Base-by-base conservation (phyloP, 1,139 yeast species). In the Hansenula sp. region DNA sequence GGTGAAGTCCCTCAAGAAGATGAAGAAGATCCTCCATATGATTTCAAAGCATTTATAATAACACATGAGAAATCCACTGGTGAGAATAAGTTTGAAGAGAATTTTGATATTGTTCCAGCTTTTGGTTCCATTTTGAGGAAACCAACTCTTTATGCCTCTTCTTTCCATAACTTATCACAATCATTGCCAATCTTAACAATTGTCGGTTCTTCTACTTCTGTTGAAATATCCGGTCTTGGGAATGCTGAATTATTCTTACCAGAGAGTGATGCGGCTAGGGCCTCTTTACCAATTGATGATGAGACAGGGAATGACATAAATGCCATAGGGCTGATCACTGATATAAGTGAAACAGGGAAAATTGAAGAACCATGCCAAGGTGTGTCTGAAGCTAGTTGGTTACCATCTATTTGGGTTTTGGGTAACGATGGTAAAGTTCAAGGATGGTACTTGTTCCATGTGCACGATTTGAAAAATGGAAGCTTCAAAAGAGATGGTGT, bases 271-370 rank as follows among this genome's bases (percentile, higher is more conserved):
- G 69, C 81, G 4, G 79, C 78, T 51, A 72, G 86, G 42, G 93
- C 96, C 0, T 75, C 77, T 13, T 69, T 87, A 50, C 96, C 96
- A 1, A 68, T 87, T 51, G 77, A 77, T 58, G 81, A 77, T 15
- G 82, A 74, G 2, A 66, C 81, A 0, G 79, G 76, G 33, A 84
- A 77, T 41, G 96, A 87, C 57, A 75, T 85, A 6, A 76, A 86
- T 2, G 81, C 91, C 0, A 66, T 85, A 18, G 96, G 96, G 2
- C 53, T 85, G 30, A 79, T 77, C 0, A 42, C 87, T 4, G 95
- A 87, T 58, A 56, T 81, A 15, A 66, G 74, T 7, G 67, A 78
- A 5, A 58, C 61, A 1, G 70, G 68, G 7, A 55, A 53, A 2
- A 79, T 82, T 2, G 43, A 57, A 4, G 74, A 76, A 27, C 88